A percentile compares a stretch with the other conserved stretches of the same genome.
Evolutionary conservation across 2,329 filamentous ascomycete genomes (phyloP).

Genomic region (Nigrograna mackinnonii): DNA sequence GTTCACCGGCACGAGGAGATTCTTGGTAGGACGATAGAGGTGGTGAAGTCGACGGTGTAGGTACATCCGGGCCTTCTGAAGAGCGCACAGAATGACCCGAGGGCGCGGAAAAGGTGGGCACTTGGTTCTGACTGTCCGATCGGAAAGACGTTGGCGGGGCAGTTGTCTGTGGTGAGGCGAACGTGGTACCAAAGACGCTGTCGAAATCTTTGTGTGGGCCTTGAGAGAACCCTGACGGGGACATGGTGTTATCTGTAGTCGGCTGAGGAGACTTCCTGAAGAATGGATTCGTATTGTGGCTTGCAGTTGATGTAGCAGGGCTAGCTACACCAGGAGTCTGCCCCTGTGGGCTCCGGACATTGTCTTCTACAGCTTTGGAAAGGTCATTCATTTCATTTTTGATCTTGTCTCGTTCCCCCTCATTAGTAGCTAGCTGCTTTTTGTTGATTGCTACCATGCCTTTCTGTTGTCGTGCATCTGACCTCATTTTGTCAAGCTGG

Average conservation of each 20-base stretch:
- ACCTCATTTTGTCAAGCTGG: constrained; percentile 89
- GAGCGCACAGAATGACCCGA: constrained; percentile 49
- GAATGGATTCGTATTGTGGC: constrained; percentile 87
- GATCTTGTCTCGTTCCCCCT: constrained; percentile 85
- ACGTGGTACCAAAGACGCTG: constrained; percentile 79
- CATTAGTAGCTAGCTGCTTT: constrained; percentile 90
- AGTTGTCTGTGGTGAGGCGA: constrained; percentile 49
- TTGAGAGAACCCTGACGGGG: constrained; percentile 52
- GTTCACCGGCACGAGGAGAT: constrained; percentile 60
- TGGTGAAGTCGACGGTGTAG: constrained; percentile 67
- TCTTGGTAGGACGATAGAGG: constrained; percentile 57
- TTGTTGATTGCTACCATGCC: constrained; percentile 97
- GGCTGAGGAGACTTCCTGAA: constrained; percentile 68
- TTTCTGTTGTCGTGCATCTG: constrained; percentile 92
- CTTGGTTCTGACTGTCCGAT: constrained; percentile 47
- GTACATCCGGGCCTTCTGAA: constrained; percentile 53
- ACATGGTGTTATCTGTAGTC: constrained; percentile 53
- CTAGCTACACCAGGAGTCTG: constrained; percentile 61
- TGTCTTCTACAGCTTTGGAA: constrained; percentile 64
- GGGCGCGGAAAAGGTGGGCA: constrained; percentile 42
- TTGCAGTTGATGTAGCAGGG: constrained; percentile 65
- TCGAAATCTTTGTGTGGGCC: constrained; percentile 64
- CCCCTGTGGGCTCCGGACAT: constrained; percentile 31
- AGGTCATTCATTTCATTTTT: constrained; percentile 76
- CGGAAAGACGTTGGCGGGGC: constrained; percentile 66